Percentiles rank a stretch among this genome's conserved stretches.
Conservation (phyloP, 352 stramenopile species). For the Globisporangium cystogenes region DNA sequence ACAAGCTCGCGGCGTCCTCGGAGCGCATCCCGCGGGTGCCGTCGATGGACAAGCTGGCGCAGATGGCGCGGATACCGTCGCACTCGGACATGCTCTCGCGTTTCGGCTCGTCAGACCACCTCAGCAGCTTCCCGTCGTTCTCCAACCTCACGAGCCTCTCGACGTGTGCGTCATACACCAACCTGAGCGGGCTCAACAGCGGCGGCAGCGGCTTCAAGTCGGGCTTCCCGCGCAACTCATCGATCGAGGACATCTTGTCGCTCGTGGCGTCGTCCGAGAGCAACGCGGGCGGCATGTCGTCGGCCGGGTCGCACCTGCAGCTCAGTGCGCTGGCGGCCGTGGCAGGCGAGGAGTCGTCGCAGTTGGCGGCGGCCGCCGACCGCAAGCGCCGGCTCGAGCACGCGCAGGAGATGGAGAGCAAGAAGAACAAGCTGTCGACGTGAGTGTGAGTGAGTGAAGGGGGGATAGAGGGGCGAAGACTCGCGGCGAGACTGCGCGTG, state of each 20-base stretch:
- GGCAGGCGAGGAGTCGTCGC: conserved; percentile 57
- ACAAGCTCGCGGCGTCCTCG: conserved; percentile 56
- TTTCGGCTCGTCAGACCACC: conserved; percentile 56
- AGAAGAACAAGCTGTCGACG: conserved; percentile 54
- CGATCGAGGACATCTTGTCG: conserved; percentile 84
- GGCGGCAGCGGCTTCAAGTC: conserved; percentile 25
- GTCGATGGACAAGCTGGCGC: conserved; percentile 63
- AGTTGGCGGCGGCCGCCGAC: conserved; percentile 33
- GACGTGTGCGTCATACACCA: conserved; percentile 70
- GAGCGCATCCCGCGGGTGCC: conserved; percentile 66
- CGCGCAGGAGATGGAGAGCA: conserved; percentile 24
- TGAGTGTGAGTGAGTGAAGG: too few species aligned
- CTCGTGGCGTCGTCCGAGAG: conserved; percentile 75
- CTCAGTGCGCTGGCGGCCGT: conserved; percentile 59
- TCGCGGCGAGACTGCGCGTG: too few species aligned
- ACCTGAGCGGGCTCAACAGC: conserved; percentile 48
- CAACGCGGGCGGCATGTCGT: conserved; percentile 32
- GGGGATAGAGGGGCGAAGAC: neutral
- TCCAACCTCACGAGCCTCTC: conserved; percentile 61
- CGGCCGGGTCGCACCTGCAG: conserved; percentile 56
- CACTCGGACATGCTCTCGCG: conserved; percentile 71
- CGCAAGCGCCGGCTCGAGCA: conserved; percentile 55
- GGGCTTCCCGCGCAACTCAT: conserved; percentile 76
- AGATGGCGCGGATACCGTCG: conserved; percentile 36
- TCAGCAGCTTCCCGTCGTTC: conserved; percentile 77